Percentiles rank a stretch among this genome's conserved stretches.
Evolutionary conservation across 768 basidiomycete genomes (phyloP).

Genomic region (Kwoniella sp.): DNA sequence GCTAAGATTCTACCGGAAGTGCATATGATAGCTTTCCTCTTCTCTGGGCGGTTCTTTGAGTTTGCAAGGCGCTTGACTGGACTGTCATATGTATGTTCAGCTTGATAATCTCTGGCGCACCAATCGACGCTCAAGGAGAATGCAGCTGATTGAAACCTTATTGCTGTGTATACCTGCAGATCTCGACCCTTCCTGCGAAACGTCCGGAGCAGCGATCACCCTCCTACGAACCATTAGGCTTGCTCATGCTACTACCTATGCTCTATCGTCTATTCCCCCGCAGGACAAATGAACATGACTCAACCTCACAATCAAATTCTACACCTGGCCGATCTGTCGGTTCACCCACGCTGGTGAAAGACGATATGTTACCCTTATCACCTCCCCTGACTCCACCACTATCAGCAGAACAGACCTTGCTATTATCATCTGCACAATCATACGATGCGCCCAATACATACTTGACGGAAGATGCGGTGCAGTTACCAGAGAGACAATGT

Average conservation of each 20-base stretch:
- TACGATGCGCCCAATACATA: conserved; percentile 43
- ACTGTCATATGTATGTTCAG: conserved; percentile 50
- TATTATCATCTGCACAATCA: conserved; percentile 16
- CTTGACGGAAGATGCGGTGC: conserved; percentile 32
- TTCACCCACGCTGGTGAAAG: conserved; percentile 13
- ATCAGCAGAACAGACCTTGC: conserved; percentile 32
- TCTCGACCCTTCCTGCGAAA: conserved; percentile 47
- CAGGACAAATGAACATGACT: not conserved
- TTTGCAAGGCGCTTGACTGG: conserved; percentile 51
- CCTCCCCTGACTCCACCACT: conserved; percentile 24
- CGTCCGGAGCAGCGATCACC: conserved; percentile 29
- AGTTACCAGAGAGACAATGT: conserved; percentile 45
- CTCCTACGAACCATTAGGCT: conserved; percentile 50
- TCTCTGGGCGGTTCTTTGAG: conserved; percentile 51
- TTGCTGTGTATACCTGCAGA: too few relatives aligned
- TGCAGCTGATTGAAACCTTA: too few relatives aligned
- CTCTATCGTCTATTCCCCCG: conserved; percentile 23
- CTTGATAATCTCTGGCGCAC: not conserved
- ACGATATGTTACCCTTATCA: conserved; percentile 15
- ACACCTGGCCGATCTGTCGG: not conserved
- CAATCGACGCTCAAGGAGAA: too few relatives aligned
- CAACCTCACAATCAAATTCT: not conserved
- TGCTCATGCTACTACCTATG: conserved; percentile 44
- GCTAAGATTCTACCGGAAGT: conserved; percentile 44
- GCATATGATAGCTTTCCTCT: conserved; percentile 51